These are phyloP conservation scores for Botrytis pseudocinerea DNA, from an alignment of 2,329 filamentous ascomycete genomes.

Conservation along the genomic window DNA sequence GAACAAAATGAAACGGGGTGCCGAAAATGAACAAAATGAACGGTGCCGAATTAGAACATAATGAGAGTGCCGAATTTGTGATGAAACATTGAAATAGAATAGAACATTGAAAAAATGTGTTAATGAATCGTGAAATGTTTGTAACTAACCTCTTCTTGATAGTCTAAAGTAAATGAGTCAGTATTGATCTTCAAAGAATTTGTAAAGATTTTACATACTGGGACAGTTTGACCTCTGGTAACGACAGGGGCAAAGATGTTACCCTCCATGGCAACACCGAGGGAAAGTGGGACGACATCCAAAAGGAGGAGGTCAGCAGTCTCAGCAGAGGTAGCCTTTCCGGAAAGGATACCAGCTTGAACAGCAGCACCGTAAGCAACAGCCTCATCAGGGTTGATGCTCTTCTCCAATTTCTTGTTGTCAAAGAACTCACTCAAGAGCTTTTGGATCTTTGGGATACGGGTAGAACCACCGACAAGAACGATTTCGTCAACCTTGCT, in stretches of 20 bases:
- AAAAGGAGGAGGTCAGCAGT: conserved; percentile 92
- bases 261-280: conserved; percentile 99
- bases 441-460: conserved; percentile 99
- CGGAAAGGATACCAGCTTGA: conserved; percentile 97
- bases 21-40: too few species aligned
- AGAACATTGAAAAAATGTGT: too few species aligned
- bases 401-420: conserved; percentile 99
- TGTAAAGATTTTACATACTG: conserved; percentile 59
- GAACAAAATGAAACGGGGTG: too few species aligned
- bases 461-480: conserved; percentile 96
- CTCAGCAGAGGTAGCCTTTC: conserved; percentile 94
- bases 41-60: too few species aligned
- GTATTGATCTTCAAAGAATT: conserved; percentile 50
- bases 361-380: conserved; percentile 98
- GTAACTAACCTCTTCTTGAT: not conserved
- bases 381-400: conserved; percentile 99
- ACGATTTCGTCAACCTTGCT: conserved; percentile 95
- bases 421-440: conserved; percentile 98
- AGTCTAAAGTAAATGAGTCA: not conserved
- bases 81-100: too few species aligned
- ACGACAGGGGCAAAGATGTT: conserved; percentile 98
- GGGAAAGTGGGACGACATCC: conserved; percentile 92
- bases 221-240: conserved; percentile 76
- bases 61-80: too few species aligned
- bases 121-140: too few species aligned